Percentiles rank a stretch among this genome's conserved stretches.
These are phyloP conservation scores for Lactarius vividus DNA, from an alignment of 768 basidiomycete species.

Conservation along the genomic window DNA sequence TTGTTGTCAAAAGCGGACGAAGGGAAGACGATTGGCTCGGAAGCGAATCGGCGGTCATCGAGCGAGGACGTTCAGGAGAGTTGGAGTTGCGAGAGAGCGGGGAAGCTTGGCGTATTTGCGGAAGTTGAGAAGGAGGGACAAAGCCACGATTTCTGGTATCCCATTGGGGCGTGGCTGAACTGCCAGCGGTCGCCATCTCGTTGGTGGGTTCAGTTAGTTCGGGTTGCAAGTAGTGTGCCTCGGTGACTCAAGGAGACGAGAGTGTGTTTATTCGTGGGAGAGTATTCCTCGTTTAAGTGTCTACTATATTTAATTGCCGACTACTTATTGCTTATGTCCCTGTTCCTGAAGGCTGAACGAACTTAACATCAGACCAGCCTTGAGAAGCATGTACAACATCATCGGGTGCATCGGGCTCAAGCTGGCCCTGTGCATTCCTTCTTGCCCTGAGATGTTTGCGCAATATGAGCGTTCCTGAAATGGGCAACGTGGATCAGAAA, in stretches of 20 bases:
- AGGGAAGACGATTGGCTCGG: slow-evolving; percentile 18
- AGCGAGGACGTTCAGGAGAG: slow-evolving; percentile 24
- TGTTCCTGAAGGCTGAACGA: slow-evolving; percentile 32
- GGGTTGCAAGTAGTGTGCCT: background rate
- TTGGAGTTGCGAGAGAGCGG: slow-evolving; percentile 31
- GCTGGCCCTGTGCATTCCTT: slow-evolving; percentile 77
- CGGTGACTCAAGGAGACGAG: background rate
- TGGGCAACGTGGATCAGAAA: background rate
- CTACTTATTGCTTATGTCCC: background rate
- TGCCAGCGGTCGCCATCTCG: slow-evolving; percentile 25
- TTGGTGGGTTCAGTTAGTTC: background rate
- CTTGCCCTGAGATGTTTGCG: slow-evolving; percentile 57
- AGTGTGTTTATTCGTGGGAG: background rate
- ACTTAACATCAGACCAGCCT: slow-evolving; percentile 68
- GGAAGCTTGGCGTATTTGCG: slow-evolving; percentile 32
- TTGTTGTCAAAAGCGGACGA: slow-evolving; percentile 28
- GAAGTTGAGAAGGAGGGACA: slow-evolving; percentile 38
- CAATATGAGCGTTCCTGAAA: background rate
- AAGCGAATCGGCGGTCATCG: slow-evolving; percentile 7
- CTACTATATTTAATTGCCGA: background rate
- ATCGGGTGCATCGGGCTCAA: slow-evolving; percentile 87
- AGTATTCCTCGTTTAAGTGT: background rate
- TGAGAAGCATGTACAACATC: slow-evolving; percentile 76
- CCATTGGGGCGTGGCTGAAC: slow-evolving; percentile 36
- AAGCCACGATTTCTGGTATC: slow-evolving; percentile 39